Evolutionary conservation across 208 protist genomes (phyloP), one percentile per base, ranked within the genome.

Genomic region (Angomonas ambiguus): DNA sequence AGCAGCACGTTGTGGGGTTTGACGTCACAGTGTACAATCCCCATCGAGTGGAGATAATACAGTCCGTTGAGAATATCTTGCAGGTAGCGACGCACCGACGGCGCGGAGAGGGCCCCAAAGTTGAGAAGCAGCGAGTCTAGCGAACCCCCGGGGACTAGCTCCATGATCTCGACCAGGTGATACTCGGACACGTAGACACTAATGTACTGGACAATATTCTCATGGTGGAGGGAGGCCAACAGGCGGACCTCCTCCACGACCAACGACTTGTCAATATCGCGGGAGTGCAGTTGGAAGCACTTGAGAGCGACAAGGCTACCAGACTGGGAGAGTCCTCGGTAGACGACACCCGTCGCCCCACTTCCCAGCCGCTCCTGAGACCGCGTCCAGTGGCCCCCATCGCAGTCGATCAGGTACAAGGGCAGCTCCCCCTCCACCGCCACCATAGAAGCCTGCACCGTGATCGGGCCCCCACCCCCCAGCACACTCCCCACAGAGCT

Each of bases 1-100:
- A 96, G 71, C 3, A 96, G 62, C 1, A 94, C 82, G 45, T 96
- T 96, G 53, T 89, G 80, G 6, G 87, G 87, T 56, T 96, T 96
- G 57, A 96, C 74, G 66, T 94, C 86, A 56, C 79, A 85, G 74
- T 96, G 87, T 22, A 92, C 78, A 27, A 93, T 80, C 53, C 72
- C 72, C 49, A 74, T 88, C 18, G 70, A 66, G 69, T 96, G 91
- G 25, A 96, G 73, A 65, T 94, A 96, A 34, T 71, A 56, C 1
- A 96, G 63, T 4, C 88, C 88, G 34, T 72, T 64, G 33, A 91
- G 64, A 8, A 86, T 67, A 51, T 96, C 86, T 27, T 77, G 72
- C 28, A 89, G 61, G 71, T 87, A 96, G 32, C 83, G 70, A 1
- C 81, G 75, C 4, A 89, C 66, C 2, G 76, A 71, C 58, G 65